Conservation (phyloP, 139 green algal species). For the Ulvella scutata region DNA sequence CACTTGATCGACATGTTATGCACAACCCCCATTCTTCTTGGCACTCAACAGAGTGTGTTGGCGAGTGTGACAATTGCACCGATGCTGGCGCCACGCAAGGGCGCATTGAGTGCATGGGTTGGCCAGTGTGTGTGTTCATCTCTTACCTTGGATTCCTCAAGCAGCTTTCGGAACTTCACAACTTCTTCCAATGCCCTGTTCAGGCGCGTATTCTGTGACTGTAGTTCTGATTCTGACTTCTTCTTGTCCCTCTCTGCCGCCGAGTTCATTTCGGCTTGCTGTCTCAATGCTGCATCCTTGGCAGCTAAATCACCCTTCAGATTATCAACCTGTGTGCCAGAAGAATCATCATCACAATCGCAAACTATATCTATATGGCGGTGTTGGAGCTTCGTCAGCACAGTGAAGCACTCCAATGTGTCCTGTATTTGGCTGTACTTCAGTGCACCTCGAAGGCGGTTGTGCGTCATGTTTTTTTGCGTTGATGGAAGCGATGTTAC, state of each 20-base stretch:
- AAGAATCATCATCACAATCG: not conserved
- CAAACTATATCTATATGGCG: not conserved
- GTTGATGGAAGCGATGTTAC: too few relatives aligned
- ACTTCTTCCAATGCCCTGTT: constrained; percentile 54
- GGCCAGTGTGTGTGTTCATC: not conserved
- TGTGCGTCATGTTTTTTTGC: too few relatives aligned
- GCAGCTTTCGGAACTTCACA: constrained; percentile 35
- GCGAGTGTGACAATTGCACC: not conserved
- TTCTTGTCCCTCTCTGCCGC: not conserved
- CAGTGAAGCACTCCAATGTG: too few relatives aligned
- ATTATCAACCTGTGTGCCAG: not conserved
- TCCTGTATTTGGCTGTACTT: too few relatives aligned
- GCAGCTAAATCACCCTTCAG: not conserved
- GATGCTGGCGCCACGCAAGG: too few relatives aligned
- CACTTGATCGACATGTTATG: not conserved
- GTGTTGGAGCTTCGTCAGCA: too few relatives aligned
- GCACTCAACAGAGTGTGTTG: not conserved
- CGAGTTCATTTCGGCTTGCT: constrained; percentile 8
- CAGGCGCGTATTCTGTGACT: constrained; percentile 39
- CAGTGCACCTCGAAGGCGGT: too few relatives aligned
- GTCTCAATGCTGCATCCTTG: constrained; percentile 6
- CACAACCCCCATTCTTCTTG: not conserved
- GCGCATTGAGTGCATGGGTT: not conserved
- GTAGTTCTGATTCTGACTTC: constrained; percentile 22
- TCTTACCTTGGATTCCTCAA: constrained; percentile 28